Percentiles rank a stretch among this genome's conserved stretches.
These are phyloP conservation scores for Rostrohypoxylon terebratum DNA, from an alignment of 495 filamentous ascomycete genomes.

Conservation along the genomic window DNA sequence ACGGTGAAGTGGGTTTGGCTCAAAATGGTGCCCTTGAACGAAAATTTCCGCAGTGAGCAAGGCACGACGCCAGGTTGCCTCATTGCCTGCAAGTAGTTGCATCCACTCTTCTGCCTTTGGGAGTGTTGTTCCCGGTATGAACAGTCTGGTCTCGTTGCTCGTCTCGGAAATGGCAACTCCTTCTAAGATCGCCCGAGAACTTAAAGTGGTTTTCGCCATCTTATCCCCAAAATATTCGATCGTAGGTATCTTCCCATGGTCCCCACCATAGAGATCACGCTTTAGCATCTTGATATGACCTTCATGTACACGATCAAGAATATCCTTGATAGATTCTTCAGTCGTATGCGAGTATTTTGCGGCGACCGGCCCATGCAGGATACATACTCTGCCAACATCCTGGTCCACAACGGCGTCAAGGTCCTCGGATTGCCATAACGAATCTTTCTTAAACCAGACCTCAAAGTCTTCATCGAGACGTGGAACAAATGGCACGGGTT, in stretches of 20 bases:
- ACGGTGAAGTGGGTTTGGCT: constrained; percentile 84
- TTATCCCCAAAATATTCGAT: constrained; percentile 89
- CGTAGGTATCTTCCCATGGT: constrained; percentile 73
- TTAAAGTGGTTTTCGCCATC: constrained; percentile 57
- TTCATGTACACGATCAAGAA: constrained; percentile 80
- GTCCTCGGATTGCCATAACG: constrained; percentile 90
- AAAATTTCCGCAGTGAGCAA: constrained; percentile 83
- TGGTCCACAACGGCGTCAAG: constrained; percentile 85
- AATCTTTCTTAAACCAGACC: constrained; percentile 94
- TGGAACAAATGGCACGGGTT: constrained; percentile 88
- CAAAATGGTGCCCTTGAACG: constrained; percentile 85
- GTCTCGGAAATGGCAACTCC: constrained; percentile 77
- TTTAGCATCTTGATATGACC: constrained; percentile 77
- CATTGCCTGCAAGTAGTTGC: constrained; percentile 77
- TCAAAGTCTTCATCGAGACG: constrained; percentile 86
- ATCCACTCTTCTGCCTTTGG: constrained; percentile 78
- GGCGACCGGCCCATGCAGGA: constrained; percentile 86
- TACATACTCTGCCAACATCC: constrained; percentile 85
- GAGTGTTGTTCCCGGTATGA: constrained; percentile 67
- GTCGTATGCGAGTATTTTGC: constrained; percentile 79
- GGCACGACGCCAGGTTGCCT: constrained; percentile 84
- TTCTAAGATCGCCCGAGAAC: constrained; percentile 66
- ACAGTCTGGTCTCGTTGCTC: constrained; percentile 69
- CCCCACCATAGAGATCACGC: constrained; percentile 74
- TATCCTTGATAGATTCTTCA: constrained; percentile 83